Evolutionary conservation across 768 basidiomycete genomes (phyloP), one percentile per base, ranked within the genome.

Genomic region (Russula compacta): DNA sequence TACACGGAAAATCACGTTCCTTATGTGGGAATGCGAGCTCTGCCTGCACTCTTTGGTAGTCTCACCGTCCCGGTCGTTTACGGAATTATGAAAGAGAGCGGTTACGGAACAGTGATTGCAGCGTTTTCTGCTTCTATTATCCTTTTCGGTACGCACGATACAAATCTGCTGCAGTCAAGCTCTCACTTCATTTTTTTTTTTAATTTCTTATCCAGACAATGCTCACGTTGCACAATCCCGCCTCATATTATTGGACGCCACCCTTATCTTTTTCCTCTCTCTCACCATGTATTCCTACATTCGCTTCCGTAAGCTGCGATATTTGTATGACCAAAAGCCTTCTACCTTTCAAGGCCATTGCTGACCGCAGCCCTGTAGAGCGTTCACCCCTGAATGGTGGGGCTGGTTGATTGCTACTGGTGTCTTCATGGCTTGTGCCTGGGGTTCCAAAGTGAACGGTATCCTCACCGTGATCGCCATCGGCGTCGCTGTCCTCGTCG

Each of bases 361-460:
- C 55, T 70, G 24, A 29, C 24, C 14, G 69, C 56, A 10, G 53
- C 50, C 9, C 51, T 35, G 7, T 66, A 94, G 93, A 71, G 89
- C 93, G 69, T 99, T 95, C 71, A 80, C 91, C 0, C 76, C 80
- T 0, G 82, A 86, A 64, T 99, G 97, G 97, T 99, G 94, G 92
- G 81, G 82, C 44, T 99, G 97, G 95, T 78, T 98, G 43, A 71
- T 87, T 44, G 79, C 87, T 2, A 98, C 95, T 2, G 97, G 97
- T 19, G 78, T 86, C 58, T 94, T 89, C 74, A 91, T 99, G 83
- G 92, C 94, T 38, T 93, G 93, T 72, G 92, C 94, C 2, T 90
- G 97, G 82, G 92, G 90, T 4, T 95, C 95, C 69, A 99, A 99
- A 74, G 97, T 98, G 75, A 98, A 98, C 67, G 97, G 97, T 39